Evolutionary conservation across 805 yeast species (phyloP), one percentile per base, ranked within the genome.

Genomic region (Millerago galiae): DNA sequence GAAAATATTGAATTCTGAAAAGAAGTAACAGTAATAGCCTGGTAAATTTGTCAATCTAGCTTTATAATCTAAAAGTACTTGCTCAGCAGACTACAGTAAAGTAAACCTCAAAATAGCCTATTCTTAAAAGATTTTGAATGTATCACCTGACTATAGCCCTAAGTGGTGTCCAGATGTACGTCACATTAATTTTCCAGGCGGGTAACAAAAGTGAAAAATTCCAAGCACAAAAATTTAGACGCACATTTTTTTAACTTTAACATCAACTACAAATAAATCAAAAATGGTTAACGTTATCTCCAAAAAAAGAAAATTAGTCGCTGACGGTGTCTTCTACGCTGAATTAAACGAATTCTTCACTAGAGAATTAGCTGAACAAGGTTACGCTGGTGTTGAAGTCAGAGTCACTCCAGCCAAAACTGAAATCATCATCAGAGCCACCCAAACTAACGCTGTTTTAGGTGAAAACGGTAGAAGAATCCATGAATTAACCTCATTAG

Each of bases 251-350:
- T 21, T 21, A 2, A 4, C 11, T 13, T 12, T 15, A 27, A 14
- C 9, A 35, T 6, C 27, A 37, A 24, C 40, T 33, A 38, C 34
- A 36, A 32, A 32, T 26, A 41, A 31, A 8, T 11, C 8, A 28
- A 33, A n/a, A 50, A 56, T 56, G 61, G 59, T 56, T 53, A 41
- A 38, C 50, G 54, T 75, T 67, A 84, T 90, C 72, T 91, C 98
- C 68, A 87, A 88, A 79, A 91, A 88, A 80, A 90, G 97, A 87
- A 90, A 90, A 90, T 85, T 90, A 70, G 98, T 93, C 71, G 96
- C 96, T 75, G 99, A 93, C 82, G 99, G 99, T 87, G 99, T 93
- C 67, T 88, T 93, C 83, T 93, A 83, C 95, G 99, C 99, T 74
- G 99, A 93, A 80, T 79, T 93, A 69, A 93, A 93, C 83, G 99